Evolutionary conservation across 805 yeast species (phyloP).

Genomic region (Candida tallmaniae): DNA sequence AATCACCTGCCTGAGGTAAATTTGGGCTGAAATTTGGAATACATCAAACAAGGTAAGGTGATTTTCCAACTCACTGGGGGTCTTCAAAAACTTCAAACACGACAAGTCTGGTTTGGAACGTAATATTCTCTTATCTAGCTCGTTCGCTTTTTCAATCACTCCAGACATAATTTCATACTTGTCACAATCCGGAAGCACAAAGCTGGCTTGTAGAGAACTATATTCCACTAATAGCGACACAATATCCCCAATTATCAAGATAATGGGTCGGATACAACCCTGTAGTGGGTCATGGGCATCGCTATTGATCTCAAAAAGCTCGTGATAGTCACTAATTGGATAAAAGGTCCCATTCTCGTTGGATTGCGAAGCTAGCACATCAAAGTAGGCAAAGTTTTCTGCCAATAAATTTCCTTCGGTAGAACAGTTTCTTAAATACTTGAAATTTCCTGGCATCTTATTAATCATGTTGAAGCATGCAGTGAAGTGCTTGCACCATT

Average conservation of each 20-base stretch:
- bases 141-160: conserved; percentile 9
- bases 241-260: conserved; percentile 17
- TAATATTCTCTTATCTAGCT: conserved; percentile 2
- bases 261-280: conserved; percentile 12
- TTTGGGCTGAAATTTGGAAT: conserved; percentile 3
- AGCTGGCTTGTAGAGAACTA: conserved; percentile 7
- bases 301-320: conserved; percentile 5
- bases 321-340: conserved; percentile 14
- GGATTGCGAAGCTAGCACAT: conserved; percentile 13
- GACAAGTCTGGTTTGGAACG: not conserved
- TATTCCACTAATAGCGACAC: conserved; percentile 14
- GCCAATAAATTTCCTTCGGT: conserved; percentile 9
- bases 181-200: conserved; percentile 3
- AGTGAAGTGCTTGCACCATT: conserved; percentile 10
- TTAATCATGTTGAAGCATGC: conserved; percentile 9
- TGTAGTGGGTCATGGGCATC: conserved; percentile 17
- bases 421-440: conserved; percentile 6
- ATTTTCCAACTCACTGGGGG: conserved; percentile 1
- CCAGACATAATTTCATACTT: not conserved
- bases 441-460: conserved; percentile 11
- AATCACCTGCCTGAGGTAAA: conserved; percentile 9
- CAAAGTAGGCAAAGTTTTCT: conserved; percentile 12
- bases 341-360: conserved; percentile 20
- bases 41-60: conserved; percentile 1
- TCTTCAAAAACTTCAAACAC: conserved; percentile 4